phyloP scores from a whole-genome alignment of 768 basidiomycete genomes.

The Hygrophoropsis aurantiaca region DNA sequence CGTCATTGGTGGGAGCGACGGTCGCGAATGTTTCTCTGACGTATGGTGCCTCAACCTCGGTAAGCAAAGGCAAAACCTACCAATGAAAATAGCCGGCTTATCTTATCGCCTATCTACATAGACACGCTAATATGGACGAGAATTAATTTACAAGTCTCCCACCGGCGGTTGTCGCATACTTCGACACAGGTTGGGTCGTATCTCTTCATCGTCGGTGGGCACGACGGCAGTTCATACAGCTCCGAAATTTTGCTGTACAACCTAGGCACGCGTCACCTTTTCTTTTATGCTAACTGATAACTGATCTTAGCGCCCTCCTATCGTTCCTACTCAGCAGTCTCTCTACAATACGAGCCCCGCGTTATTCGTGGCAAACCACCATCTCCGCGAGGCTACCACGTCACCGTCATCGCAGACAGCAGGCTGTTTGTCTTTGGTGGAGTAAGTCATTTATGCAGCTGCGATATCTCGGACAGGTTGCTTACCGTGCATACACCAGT shows the following conservation, averaged over 20 bases:
- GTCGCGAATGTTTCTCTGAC: conserved; percentile 83
- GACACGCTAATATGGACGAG: conserved; percentile 29
- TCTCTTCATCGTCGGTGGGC: conserved; percentile 86
- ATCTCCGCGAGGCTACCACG: conserved; percentile 80
- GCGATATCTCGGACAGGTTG: no score
- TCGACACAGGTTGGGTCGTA: conserved; percentile 91
- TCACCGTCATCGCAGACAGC: conserved; percentile 78
- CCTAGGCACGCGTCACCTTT: conserved; percentile 54
- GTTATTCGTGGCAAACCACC: conserved; percentile 66
- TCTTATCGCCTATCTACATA: conserved; percentile 4
- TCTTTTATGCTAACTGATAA: neutral
- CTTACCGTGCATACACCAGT: no score
- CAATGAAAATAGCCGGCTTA: neutral
- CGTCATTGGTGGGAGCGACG: conserved; percentile 89
- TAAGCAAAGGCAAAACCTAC: conserved; percentile 36
- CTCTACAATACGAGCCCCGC: conserved; percentile 81
- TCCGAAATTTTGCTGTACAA: conserved; percentile 82
- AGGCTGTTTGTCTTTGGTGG: conserved; percentile 87
- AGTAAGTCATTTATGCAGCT: conserved; percentile 22
- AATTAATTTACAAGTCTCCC: conserved; percentile 19
- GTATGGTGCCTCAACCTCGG: conserved; percentile 86
- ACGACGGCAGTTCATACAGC: conserved; percentile 75
- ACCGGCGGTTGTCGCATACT: conserved; percentile 79
- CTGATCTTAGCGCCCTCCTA: neutral
- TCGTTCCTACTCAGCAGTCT: conserved; percentile 48